A percentile compares a stretch with the other conserved stretches of the same genome.
phyloP scores from a whole-genome alignment of 345 rosid species.

The Melastoma malabathricum region DNA sequence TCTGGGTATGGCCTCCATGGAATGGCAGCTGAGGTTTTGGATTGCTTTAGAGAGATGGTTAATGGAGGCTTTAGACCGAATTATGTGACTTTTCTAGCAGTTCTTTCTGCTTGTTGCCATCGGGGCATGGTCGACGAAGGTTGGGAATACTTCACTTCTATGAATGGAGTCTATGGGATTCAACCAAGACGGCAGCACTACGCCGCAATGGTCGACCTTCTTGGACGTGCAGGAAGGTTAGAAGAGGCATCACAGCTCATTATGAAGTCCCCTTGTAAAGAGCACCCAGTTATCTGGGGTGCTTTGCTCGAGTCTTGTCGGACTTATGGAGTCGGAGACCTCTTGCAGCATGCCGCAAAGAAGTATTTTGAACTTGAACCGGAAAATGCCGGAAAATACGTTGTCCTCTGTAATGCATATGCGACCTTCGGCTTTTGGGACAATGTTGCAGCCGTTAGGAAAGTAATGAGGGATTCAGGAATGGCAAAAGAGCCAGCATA shows the following conservation, averaged over 20 bases:
- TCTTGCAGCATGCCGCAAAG: conserved; percentile 37
- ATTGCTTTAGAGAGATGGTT: conserved; percentile 47
- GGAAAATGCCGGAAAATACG: conserved; percentile 50
- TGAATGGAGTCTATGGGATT: conserved; percentile 46
- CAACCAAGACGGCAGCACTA: conserved; percentile 48
- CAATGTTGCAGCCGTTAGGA: conserved; percentile 44
- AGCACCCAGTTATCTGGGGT: conserved; percentile 56
- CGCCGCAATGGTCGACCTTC: conserved; percentile 55
- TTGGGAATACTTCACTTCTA: conserved; percentile 30
- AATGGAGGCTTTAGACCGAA: conserved; percentile 46
- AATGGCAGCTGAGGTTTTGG: conserved; percentile 45
- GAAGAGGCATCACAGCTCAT: conserved; percentile 51
- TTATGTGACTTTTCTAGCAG: conserved; percentile 50
- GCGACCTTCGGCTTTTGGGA: conserved; percentile 52
- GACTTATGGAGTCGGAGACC: conserved; percentile 44
- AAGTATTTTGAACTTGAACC: conserved; percentile 46
- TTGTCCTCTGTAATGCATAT: conserved; percentile 51
- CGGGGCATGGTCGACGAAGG: conserved; percentile 60
- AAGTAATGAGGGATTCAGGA: conserved; percentile 33
- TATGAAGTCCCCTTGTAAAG: conserved; percentile 38
- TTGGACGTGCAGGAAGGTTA: conserved; percentile 60
- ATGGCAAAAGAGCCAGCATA: conserved; percentile 48
- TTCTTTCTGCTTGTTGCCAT: conserved; percentile 64
- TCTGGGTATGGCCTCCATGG: conserved; percentile 62
- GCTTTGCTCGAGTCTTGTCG: conserved; percentile 59